Conservation (phyloP, 1,139 yeast genomes). For the Debaryomyces psychrophilus region DNA sequence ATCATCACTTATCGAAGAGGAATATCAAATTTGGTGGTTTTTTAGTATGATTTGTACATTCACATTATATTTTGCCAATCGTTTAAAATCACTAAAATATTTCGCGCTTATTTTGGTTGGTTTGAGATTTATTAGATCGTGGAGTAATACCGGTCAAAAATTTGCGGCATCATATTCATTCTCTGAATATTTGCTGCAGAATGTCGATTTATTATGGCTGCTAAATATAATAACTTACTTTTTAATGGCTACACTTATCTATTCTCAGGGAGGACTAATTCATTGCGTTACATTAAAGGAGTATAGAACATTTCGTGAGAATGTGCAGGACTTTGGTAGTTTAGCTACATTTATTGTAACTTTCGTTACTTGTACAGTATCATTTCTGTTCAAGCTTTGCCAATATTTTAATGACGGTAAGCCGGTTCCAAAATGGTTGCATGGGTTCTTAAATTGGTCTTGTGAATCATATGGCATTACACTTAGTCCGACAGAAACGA, state of each 20-base stretch:
- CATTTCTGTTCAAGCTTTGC: slow-evolving; percentile 60
- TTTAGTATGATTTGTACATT: slow-evolving; percentile 39
- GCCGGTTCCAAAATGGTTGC: slow-evolving; percentile 42
- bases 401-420: slow-evolving; percentile 62
- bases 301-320: slow-evolving; percentile 9
- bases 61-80: slow-evolving; percentile 18
- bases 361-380: slow-evolving; percentile 40
- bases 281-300: slow-evolving; percentile 16
- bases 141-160: slow-evolving; percentile 94
- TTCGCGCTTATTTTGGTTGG: slow-evolving; percentile 40
- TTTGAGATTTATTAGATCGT: slow-evolving; percentile 70
- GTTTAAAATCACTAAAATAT: slow-evolving; percentile 15
- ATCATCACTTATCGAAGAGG: slow-evolving; percentile 94
- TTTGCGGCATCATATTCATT: slow-evolving; percentile 49
- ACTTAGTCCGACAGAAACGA: slow-evolving; percentile 16
- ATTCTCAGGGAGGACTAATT: slow-evolving; percentile 33
- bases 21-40: slow-evolving; percentile 97
- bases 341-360: slow-evolving; percentile 41
- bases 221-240: slow-evolving; percentile 47
- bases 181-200: slow-evolving; percentile 47
- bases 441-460: slow-evolving; percentile 34
- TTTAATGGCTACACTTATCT: slow-evolving; percentile 24
- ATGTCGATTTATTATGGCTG: slow-evolving; percentile 50
- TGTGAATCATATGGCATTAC: slow-evolving; percentile 28
- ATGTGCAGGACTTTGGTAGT: slow-evolving; percentile 26